These are phyloP conservation scores for Pistacia integerrima DNA, from an alignment of 345 rosid genomes.

Conservation along the genomic window DNA sequence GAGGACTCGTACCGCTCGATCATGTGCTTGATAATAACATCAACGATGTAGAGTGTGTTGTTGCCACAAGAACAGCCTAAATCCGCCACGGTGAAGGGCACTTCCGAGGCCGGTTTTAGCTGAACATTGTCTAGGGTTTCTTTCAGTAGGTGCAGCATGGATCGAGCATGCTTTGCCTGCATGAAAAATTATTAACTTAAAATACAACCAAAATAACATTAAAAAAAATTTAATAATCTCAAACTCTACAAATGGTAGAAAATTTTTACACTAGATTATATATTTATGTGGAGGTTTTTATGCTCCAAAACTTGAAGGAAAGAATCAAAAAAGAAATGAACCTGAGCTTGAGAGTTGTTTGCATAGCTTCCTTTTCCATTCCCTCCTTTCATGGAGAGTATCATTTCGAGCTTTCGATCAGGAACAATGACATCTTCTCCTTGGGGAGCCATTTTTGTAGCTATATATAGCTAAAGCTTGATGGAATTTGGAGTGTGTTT, in stretches of 20 bases:
- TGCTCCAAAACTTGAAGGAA: not conserved
- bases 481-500: no score
- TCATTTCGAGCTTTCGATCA: constrained; percentile 71
- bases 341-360: constrained; percentile 98
- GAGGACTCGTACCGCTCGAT: constrained; percentile 59
- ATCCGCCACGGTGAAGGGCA: constrained; percentile 81
- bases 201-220: not conserved
- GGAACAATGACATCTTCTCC: constrained; percentile 69
- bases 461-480: not conserved
- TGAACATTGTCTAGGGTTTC: constrained; percentile 79
- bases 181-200: not conserved
- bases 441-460: constrained; percentile 46
- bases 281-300: no score
- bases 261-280: no score
- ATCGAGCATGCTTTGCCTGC: constrained; percentile 89
- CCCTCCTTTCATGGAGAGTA: constrained; percentile 96
- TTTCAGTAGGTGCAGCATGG: constrained; percentile 83
- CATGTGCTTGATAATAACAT: constrained; percentile 82
- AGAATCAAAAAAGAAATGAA: constrained; percentile 8
- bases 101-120: constrained; percentile 38
- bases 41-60: constrained; percentile 69
- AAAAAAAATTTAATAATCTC: no score
- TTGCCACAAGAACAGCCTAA: constrained; percentile 87
- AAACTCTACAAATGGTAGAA: no score
- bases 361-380: constrained; percentile 92